Base-by-base conservation (phyloP, 2,329 filamentous ascomycete genomes). In the Boeremia exigua region DNA sequence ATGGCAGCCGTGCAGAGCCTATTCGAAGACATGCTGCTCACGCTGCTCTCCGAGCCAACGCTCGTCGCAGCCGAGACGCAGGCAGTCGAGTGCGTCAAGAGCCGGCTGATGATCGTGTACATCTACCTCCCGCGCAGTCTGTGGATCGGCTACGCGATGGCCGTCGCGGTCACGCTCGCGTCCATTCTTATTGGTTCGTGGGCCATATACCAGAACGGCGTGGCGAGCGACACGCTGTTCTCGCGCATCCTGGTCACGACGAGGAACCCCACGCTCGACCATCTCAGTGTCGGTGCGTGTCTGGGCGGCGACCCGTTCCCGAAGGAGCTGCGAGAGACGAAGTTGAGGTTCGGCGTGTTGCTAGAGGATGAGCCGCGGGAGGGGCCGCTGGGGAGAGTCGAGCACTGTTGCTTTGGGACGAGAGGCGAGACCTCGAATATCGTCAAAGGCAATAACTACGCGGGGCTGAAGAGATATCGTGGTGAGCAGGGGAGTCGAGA, bases 261-360 rank as follows among this genome's bases (percentile, higher is more conserved):
- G 29, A 36, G 74, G 10, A 77, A 76, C 43, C 71, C 74, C 3
- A 77, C 73, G n/a, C 61, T 77, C 0, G 74, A 76, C 51, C 61
- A 69, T 14, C 46, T 77, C 25, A 71, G 66, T 75, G 67, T 80
- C 38, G 69, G 75, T 5, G 69, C 75, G 3, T 78, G 76, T 60
- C 60, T 78, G 1, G 76, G 75, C 2, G 73, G 74, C 6, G 75
- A 78, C 48, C 76, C 76, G 0, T 77, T 78, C 33, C 75, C 75
- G 0, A 71, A 70, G 52, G 75, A 76, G 37, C 54, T 78, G 10
- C 69, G 63, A 17, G 52, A 69, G 54, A 76, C 72, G 14, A 75
- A 76, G 47, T 49, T 78, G 32, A 61, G 72, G 27, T 78, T 78
- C 50, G 76, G 76, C 0, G 75, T 78, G 2, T 56, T 78, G 40